Conservation (phyloP, 2,329 filamentous ascomycete species). For the Sporothrix brasiliensis region DNA sequence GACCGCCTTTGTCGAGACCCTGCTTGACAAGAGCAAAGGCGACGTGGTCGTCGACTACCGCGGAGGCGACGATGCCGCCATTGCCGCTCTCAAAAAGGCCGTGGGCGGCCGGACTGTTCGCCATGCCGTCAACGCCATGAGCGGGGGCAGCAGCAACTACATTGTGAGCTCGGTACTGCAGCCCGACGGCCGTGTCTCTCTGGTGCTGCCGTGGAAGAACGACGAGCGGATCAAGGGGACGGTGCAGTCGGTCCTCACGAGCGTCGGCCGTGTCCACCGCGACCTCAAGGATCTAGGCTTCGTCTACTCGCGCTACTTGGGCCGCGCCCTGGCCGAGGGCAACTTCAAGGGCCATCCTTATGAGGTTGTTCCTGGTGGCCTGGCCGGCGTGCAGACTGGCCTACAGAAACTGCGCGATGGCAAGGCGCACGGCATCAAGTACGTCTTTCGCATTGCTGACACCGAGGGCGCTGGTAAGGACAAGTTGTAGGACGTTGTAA, state of each 20-base stretch:
- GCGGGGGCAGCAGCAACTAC: constrained; percentile 48
- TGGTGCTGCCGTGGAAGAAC: constrained; percentile 39
- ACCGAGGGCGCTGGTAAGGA: constrained; percentile 31
- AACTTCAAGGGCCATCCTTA: constrained; percentile 52
- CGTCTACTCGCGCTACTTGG: constrained; percentile 45
- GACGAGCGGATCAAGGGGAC: constrained; percentile 34
- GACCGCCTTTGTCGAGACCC: constrained; percentile 48
- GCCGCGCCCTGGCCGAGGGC: constrained; percentile 46
- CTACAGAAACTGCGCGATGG: constrained; percentile 57
- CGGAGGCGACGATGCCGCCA: constrained; percentile 51
- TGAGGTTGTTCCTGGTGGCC: constrained; percentile 54
- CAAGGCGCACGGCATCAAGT: constrained; percentile 62
- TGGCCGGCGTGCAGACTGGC: constrained; percentile 54
- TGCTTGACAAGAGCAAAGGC: constrained; percentile 52
- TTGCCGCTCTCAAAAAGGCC: constrained; percentile 45
- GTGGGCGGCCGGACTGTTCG: constrained; percentile 41
- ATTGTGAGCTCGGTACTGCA: constrained; percentile 47
- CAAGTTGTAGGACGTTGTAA: not conserved
- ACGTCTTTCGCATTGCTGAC: constrained; percentile 52
- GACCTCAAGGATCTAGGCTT: constrained; percentile 44
- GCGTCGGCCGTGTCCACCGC: constrained; percentile 38
- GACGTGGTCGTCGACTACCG: constrained; percentile 61
- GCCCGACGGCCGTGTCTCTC: constrained; percentile 39
- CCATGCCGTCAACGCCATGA: constrained; percentile 49
- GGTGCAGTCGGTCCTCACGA: constrained; percentile 37